Conservation (phyloP, 2,329 filamentous ascomycete species). For the Epichloe gansuensis region DNA sequence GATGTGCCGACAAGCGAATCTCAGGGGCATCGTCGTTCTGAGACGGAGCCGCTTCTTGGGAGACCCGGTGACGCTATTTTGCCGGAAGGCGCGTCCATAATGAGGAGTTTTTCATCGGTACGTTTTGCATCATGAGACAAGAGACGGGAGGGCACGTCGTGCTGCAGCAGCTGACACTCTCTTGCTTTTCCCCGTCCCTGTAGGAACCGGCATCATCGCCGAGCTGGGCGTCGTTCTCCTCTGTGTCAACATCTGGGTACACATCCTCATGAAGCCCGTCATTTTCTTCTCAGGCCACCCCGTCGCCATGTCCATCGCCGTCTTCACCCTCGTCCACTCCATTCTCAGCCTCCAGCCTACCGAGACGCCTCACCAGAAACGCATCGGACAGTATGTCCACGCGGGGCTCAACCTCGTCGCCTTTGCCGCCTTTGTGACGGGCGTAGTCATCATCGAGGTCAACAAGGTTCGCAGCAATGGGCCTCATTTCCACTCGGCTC, state of each 20-base stretch:
- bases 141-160: background rate
- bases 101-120: constrained; percentile 68
- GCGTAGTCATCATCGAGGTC: constrained; percentile 61
- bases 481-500: constrained; percentile 65
- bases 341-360: constrained; percentile 78
- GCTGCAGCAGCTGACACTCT: background rate
- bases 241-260: constrained; percentile 63
- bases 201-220: constrained; percentile 71
- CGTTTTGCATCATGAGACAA: background rate
- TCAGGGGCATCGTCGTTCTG: constrained; percentile 15
- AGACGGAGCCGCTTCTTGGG: constrained; percentile 34
- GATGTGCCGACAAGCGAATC: constrained; percentile 18
- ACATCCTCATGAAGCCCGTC: constrained; percentile 55
- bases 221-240: constrained; percentile 71
- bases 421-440: constrained; percentile 48
- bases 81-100: constrained; percentile 47
- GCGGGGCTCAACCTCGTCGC: constrained; percentile 56
- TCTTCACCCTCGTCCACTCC: constrained; percentile 67
- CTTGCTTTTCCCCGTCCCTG: background rate
- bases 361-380: constrained; percentile 62
- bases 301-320: constrained; percentile 52
- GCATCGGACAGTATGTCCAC: constrained; percentile 48
- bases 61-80: constrained; percentile 63
- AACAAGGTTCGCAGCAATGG: constrained; percentile 65
- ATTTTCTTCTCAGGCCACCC: constrained; percentile 86